These are phyloP conservation scores for Penicillium brasilianum DNA, from an alignment of 2,329 filamentous ascomycete genomes.

Conservation along the genomic window DNA sequence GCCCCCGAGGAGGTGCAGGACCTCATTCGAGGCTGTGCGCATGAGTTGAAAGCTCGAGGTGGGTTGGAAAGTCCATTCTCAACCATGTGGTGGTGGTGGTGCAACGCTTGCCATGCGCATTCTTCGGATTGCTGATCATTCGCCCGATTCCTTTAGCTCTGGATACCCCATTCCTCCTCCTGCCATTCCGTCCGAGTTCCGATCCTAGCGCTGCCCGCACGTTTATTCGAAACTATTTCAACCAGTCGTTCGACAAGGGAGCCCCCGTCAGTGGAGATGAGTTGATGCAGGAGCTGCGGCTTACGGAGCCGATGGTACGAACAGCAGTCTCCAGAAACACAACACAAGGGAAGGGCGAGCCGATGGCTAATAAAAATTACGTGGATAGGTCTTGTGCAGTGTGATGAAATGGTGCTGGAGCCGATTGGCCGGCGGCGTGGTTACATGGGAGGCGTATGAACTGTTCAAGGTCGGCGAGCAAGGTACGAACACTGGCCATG, in stretches of 20 bases:
- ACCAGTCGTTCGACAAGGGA: constrained; percentile 65
- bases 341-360: neutral
- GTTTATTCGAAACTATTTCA: constrained; percentile 93
- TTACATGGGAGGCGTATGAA: constrained; percentile 97
- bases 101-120: constrained; percentile 31
- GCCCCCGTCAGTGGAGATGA: constrained; percentile 66
- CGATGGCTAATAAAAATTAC: neutral
- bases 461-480: constrained; percentile 93
- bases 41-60: constrained; percentile 95
- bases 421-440: constrained; percentile 84
- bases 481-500: constrained; percentile 58
- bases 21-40: constrained; percentile 80
- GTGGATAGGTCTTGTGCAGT: constrained; percentile 80
- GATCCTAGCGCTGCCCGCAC: constrained; percentile 90
- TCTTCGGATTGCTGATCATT: constrained; percentile 41
- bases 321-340: constrained; percentile 1
- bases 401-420: constrained; percentile 99
- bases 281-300: constrained; percentile 82
- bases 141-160: constrained; percentile 63
- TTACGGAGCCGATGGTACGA: constrained; percentile 90
- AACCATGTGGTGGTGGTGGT: constrained; percentile 29
- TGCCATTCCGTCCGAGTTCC: constrained; percentile 91
- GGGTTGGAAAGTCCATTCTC: constrained; percentile 46
- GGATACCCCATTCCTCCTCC: constrained; percentile 86
- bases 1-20: constrained; percentile 91